Evolutionary conservation across 495 filamentous ascomycete species (phyloP), one percentile per base, ranked within the genome.

Genomic region (Trichoderma parareesei): DNA sequence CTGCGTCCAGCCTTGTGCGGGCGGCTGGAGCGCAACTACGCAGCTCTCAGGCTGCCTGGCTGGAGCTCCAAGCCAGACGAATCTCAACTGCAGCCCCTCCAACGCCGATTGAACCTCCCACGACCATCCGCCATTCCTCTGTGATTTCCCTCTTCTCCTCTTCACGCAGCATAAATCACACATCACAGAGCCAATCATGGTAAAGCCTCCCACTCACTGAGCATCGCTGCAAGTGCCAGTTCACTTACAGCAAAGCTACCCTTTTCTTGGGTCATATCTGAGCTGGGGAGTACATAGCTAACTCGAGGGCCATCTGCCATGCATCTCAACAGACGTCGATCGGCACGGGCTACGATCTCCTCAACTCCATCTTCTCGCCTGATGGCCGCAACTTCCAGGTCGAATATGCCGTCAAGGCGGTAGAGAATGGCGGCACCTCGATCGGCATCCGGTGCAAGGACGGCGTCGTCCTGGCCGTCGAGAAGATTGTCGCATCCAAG

Each of bases 361-460:
- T 90, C 71, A 98, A 98, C 84, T 98, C 95, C 71, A 93, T 97
- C 78, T 98, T 97, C 82, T 97, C 93, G 43, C 94, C 94, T 65
- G 94, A 98, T 81, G 94, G 94, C 76, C 88, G 94, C 69, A 98
- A 98, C 79, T 98, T 98, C 76, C 94, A 98, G 78, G 94, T 98
- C 75, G 94, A 98, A 82, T 98, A 98, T 78, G 94, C 94, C 65
- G 87, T 94, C 65, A 98, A 98, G 82, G 94, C 94, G 66, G 94
- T 98, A 61, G 94, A 98, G 81, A 98, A 96, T 73, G 94, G 95
- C 66, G 93, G 94, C 71, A 98, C 94, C 38, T 92, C 91, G 61
- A 86, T 98, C 80, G 94, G 94, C 69, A 96, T 98, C 77, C 84
- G 93, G 71, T 97, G 93, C 83, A 95, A 95, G 77, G 91, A 98